A percentile compares a stretch with the other conserved stretches of the same genome.
Conservation (phyloP, 139 green algal genomes). For the Chlorella sp. region DNA sequence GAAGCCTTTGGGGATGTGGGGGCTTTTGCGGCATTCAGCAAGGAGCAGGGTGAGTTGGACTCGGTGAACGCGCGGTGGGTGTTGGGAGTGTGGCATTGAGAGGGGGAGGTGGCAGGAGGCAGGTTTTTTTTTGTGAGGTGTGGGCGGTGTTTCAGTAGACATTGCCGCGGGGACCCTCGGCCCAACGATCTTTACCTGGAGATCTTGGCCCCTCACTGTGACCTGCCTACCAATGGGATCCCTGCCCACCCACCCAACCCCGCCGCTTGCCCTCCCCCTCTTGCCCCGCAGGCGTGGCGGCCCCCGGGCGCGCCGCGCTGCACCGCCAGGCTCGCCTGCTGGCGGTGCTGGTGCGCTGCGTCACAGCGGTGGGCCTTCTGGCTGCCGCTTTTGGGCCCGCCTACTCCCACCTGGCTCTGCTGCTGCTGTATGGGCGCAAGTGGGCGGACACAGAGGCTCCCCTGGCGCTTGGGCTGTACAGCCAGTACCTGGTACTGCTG, state of each 20-base stretch:
- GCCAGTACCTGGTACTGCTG: constrained; percentile 81
- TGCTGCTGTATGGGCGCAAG: constrained; percentile 70
- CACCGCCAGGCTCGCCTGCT: constrained; percentile 57
- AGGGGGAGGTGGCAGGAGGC: no score
- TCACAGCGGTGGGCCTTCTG: constrained; percentile 69
- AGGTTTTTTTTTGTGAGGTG: neutral
- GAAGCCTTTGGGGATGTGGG: no score
- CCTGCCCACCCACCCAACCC: neutral
- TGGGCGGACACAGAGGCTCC: constrained; percentile 83
- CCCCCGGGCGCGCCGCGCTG: neutral
- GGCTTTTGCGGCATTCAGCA: constrained; percentile 71
- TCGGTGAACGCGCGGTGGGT: no score
- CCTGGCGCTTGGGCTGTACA: constrained; percentile 76
- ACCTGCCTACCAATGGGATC: neutral
- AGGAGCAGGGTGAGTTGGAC: constrained; percentile 40
- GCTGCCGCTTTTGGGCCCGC: constrained; percentile 80
- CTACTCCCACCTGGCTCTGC: constrained; percentile 75
- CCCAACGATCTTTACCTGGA: neutral
- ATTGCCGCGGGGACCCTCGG: no score
- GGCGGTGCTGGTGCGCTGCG: constrained; percentile 57
- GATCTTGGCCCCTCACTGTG: neutral
- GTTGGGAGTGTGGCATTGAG: no score
- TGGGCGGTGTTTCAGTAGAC: neutral
- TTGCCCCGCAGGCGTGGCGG: neutral
- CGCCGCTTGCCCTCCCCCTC: neutral